These are phyloP conservation scores for Lolium perenne DNA, from an alignment of 176 grass and related monocot species.

Conservation along the genomic window DNA sequence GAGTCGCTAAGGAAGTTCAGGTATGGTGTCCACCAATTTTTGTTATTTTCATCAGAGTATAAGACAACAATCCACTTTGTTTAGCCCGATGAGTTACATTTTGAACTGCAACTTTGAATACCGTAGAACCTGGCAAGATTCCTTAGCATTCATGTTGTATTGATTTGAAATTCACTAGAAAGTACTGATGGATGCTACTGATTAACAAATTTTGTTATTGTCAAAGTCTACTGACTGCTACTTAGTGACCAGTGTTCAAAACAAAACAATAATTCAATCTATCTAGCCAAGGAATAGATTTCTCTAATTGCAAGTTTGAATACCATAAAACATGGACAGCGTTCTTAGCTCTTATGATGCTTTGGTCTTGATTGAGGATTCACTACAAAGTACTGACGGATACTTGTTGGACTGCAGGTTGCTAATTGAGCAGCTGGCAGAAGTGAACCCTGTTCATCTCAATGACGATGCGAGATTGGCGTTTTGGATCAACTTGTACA, in stretches of 20 bases:
- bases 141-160: too few species aligned
- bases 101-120: too few species aligned
- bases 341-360: background rate
- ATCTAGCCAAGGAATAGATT: background rate
- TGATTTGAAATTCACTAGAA: too few species aligned
- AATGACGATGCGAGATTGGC: conserved; percentile 70
- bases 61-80: background rate
- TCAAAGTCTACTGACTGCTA: too few species aligned
- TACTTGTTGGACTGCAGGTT: conserved; percentile 55
- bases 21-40: conserved; percentile 48
- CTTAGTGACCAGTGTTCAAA: too few species aligned
- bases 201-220: too few species aligned
- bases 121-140: too few species aligned
- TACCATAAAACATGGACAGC: background rate
- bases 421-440: conserved; percentile 86
- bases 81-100: background rate
- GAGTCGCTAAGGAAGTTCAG: conserved; percentile 87
- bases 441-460: conserved; percentile 82
- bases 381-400: conserved; percentile 37
- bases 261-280: background rate
- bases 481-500: conserved; percentile 99
- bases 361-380: background rate
- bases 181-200: too few species aligned
- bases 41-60: too few species aligned
- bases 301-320: background rate